Evolutionary conservation across 2,329 filamentous ascomycete genomes (phyloP).

Genomic region (Fusarium falciforme): DNA sequence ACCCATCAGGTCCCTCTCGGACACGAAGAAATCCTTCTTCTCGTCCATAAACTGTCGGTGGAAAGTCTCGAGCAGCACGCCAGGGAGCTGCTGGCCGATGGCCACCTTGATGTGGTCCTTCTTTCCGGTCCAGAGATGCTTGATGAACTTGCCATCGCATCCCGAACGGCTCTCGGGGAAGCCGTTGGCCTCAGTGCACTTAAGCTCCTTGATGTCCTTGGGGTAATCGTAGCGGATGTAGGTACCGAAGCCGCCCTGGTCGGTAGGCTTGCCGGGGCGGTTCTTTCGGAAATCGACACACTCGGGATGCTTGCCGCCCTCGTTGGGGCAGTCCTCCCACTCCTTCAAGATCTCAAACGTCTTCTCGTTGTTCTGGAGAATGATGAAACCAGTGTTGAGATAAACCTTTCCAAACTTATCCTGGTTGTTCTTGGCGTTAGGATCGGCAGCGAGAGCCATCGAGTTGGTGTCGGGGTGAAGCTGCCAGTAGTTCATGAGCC

Average conservation of each 20-base stretch:
- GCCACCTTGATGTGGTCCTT: conserved; percentile 52
- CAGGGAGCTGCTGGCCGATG: conserved; percentile 53
- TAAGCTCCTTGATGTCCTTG: conserved; percentile 54
- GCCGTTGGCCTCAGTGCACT: conserved; percentile 58
- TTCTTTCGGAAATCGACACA: conserved; percentile 54
- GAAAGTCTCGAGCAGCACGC: conserved; percentile 49
- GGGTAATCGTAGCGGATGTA: conserved; percentile 56
- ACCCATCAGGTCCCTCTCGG: conserved; percentile 50
- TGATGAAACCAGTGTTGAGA: conserved; percentile 65
- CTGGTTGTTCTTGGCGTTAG: conserved; percentile 51
- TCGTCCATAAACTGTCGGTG: conserved; percentile 51
- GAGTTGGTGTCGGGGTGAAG: conserved; percentile 54
- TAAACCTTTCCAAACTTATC: conserved; percentile 55
- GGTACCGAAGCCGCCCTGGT: conserved; percentile 59
- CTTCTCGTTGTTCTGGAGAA: conserved; percentile 62
- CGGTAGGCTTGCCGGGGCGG: conserved; percentile 52
- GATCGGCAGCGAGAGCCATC: conserved; percentile 56
- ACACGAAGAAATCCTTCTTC: conserved; percentile 50
- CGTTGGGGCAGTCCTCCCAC: conserved; percentile 58
- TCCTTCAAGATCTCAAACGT: conserved; percentile 61
- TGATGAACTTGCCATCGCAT: conserved; percentile 55
- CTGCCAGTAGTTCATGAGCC: conserved; percentile 61
- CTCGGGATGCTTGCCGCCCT: conserved; percentile 51
- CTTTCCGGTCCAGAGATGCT: conserved; percentile 59
- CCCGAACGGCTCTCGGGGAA: conserved; percentile 53